Percentiles rank a stretch among this genome's conserved stretches.
These are phyloP conservation scores for Agaricus blazei DNA, from an alignment of 768 basidiomycete species.

Conservation along the genomic window DNA sequence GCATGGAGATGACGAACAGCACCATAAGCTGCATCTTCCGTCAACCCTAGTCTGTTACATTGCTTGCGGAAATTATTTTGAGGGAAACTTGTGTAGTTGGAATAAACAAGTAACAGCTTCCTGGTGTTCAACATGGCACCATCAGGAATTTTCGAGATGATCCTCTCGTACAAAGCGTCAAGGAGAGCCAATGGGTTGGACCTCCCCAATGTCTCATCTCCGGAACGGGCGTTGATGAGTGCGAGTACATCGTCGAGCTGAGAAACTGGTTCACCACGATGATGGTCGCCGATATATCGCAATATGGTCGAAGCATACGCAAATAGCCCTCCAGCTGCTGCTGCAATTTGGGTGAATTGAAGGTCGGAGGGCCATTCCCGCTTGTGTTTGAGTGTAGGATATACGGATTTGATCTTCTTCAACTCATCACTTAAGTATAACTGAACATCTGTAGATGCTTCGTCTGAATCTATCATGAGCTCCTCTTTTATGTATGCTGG, in stretches of 20 bases:
- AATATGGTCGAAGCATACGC: slow-evolving; percentile 20
- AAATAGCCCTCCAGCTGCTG: slow-evolving; percentile 19
- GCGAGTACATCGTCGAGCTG: background rate
- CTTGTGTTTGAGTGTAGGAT: background rate
- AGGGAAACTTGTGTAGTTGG: too few relatives aligned
- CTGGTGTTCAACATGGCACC: too few relatives aligned
- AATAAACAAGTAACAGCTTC: too few relatives aligned
- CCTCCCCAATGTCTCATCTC: background rate
- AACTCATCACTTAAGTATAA: slow-evolving; percentile 1
- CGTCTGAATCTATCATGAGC: slow-evolving; percentile 5
- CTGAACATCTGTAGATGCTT: slow-evolving; percentile 16
- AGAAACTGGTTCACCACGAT: background rate
- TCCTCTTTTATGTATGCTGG: background rate
- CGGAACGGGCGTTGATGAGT: background rate
- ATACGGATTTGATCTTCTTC: slow-evolving; percentile 2
- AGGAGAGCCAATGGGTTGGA: background rate
- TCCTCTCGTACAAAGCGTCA: background rate
- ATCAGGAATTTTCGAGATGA: background rate
- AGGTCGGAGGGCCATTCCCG: background rate
- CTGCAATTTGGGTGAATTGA: slow-evolving; percentile 9
- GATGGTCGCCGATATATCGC: slow-evolving; percentile 15
- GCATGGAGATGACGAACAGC: too few relatives aligned
- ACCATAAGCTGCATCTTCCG: too few relatives aligned
- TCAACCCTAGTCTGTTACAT: too few relatives aligned
- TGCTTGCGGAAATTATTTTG: too few relatives aligned